These are phyloP conservation scores for Trypanosoma avium DNA, from an alignment of 208 protist species.

Conservation along the genomic window DNA sequence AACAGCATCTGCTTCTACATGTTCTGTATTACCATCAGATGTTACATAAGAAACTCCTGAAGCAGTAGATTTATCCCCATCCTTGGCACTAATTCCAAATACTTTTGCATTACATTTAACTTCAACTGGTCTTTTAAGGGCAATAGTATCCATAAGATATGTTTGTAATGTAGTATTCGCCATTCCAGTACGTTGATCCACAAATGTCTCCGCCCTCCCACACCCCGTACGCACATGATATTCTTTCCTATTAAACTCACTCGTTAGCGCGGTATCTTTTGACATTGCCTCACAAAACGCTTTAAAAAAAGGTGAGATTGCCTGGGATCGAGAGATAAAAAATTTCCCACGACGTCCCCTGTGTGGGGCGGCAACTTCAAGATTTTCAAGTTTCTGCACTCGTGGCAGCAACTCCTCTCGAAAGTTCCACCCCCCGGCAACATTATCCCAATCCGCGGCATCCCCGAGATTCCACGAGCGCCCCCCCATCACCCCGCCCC, in stretches of 20 bases:
- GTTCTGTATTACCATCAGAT: slow-evolving; percentile 39
- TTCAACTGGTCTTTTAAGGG: slow-evolving; percentile 59
- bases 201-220: slow-evolving; percentile 60
- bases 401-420: slow-evolving; percentile 67
- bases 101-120: slow-evolving; percentile 62
- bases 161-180: slow-evolving; percentile 75
- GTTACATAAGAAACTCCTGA: slow-evolving; percentile 52
- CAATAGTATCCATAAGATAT: slow-evolving; percentile 67
- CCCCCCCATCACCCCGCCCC: slow-evolving; percentile 77
- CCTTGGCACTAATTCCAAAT: slow-evolving; percentile 38
- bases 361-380: slow-evolving; percentile 61
- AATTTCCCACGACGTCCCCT: slow-evolving; percentile 74
- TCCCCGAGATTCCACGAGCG: slow-evolving; percentile 76
- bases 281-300: slow-evolving; percentile 73
- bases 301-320: slow-evolving; percentile 72
- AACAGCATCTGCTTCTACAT: slow-evolving; percentile 50
- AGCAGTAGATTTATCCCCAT: slow-evolving; percentile 26
- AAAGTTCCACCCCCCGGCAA: slow-evolving; percentile 72
- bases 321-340: slow-evolving; percentile 50
- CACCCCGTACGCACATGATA: slow-evolving; percentile 50
- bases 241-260: slow-evolving; percentile 67
- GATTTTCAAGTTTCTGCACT: slow-evolving; percentile 57
- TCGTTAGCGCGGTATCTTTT: slow-evolving; percentile 63
- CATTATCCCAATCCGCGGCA: slow-evolving; percentile 56
- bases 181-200: slow-evolving; percentile 46